Base-by-base conservation (phyloP, 106 monocot species). In the Dendrobium chrysotoxum region DNA sequence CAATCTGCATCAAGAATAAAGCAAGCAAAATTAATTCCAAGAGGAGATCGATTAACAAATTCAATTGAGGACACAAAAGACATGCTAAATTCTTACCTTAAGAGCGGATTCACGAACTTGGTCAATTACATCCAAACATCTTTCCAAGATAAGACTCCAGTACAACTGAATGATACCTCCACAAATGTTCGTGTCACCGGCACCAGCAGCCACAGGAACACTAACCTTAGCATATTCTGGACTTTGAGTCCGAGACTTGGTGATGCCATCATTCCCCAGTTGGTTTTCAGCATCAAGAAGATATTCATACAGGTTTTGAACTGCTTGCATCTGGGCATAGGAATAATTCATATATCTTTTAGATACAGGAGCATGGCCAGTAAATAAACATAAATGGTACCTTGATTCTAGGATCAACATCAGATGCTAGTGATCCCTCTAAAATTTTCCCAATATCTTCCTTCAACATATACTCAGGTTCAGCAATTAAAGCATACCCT, bases 111-210 rank as follows among this genome's bases (percentile, higher is more conserved):
- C 89, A 72, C 99, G 99, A 85, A 99, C 87, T 83, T 91, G 91
- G 17, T 91, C 91, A 75, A 82, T 90, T 23, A 58, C 78, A 86
- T 99, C 95, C 81, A 99, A 71, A 80, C 87, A 95, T 76, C 87
- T 87, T 82, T 90, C 91, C 53, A 99, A 84, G 77, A 99, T 90
- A 85, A 78, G 81, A 77, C 85, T 88, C 99, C 99, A 99, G 72
- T 99, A 99, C 58, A 99, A 80, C 71, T 99, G 99, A 79, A 99
- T 86, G 50, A 99, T 99, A 75, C 99, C 99, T 57, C 99, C 95
- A 88, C 99, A 95, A 16, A 93, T 99, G 76, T 99, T 99, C 73
- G 99, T 95, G 80, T 99, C 99, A 83, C 95, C 99, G 11, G 99
- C 99, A 75, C 99, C 99, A 39, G 99, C 99, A 90, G 99, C 99